phyloP scores from a whole-genome alignment of 257 asterid genomes.

The Nicotiana attenuata region DNA sequence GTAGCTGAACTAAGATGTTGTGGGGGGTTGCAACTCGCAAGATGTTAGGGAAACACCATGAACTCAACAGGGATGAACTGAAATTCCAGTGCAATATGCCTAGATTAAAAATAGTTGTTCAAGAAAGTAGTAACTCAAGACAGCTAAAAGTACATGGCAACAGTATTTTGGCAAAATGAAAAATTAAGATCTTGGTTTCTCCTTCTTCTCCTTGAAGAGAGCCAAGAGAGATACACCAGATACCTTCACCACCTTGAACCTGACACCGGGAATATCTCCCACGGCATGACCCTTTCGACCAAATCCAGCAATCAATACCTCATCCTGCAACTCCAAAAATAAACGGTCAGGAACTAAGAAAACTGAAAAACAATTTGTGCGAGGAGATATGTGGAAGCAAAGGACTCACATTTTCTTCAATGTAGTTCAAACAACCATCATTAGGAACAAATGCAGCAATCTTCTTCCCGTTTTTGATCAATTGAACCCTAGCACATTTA shows the following conservation, averaged over 20 bases:
- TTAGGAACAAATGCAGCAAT: constrained; percentile 23
- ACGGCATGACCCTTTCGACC: constrained; percentile 20
- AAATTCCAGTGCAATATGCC: background rate
- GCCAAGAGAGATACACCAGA: constrained; percentile 25
- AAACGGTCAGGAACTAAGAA: background rate
- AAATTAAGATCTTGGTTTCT: constrained; percentile 17
- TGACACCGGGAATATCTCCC: constrained; percentile 20
- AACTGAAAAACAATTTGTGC: too few relatives aligned
- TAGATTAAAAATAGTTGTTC: background rate
- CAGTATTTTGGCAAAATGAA: background rate
- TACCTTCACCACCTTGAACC: constrained; percentile 26
- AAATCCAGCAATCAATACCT: constrained; percentile 18
- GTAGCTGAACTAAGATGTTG: too few relatives aligned
- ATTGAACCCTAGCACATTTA: constrained; percentile 28
- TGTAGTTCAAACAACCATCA: constrained; percentile 25
- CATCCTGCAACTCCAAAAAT: constrained; percentile 7
- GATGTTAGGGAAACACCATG: background rate
- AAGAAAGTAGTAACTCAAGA: background rate
- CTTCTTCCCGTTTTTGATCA: constrained; percentile 21
- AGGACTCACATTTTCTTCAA: constrained; percentile 22
- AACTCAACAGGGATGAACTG: background rate
- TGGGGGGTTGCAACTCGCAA: background rate
- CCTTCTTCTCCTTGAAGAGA: constrained; percentile 26
- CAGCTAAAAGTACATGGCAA: background rate
- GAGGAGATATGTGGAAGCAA: background rate